Evolutionary conservation across 345 rosid genomes (phyloP).

Genomic region (Jatropha curcas): DNA sequence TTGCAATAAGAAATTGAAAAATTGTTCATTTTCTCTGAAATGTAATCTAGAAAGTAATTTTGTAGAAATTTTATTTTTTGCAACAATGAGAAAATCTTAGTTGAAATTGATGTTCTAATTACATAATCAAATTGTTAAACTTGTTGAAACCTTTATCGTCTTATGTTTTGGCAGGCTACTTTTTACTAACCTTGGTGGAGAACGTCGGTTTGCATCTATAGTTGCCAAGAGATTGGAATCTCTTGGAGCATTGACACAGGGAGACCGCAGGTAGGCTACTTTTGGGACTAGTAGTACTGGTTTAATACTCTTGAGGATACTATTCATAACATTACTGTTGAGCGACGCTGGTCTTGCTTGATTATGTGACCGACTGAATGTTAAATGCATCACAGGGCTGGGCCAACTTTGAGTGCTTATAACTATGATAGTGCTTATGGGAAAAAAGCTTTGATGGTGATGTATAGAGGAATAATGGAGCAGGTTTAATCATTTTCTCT

Average conservation of each 20-base stretch:
- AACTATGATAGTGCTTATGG: conserved; percentile 94
- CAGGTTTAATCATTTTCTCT: conserved; percentile 45
- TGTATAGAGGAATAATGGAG: conserved; percentile 98
- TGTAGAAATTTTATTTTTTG: background rate
- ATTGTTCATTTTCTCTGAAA: background rate
- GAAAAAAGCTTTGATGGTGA: conserved; percentile 84
- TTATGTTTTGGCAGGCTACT: conserved; percentile 53
- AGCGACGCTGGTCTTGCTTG: background rate
- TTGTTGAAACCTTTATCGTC: background rate
- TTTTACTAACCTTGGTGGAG: conserved; percentile 95
- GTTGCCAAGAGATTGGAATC: conserved; percentile 97
- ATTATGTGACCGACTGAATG: conserved; percentile 26
- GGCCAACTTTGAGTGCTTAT: conserved; percentile 90
- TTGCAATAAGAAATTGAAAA: too few species aligned
- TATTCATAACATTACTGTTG: background rate
- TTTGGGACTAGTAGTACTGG: background rate
- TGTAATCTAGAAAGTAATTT: background rate
- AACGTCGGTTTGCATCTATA: conserved; percentile 98
- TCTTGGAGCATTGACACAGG: conserved; percentile 98
- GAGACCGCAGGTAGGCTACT: conserved; percentile 81
- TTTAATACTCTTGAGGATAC: background rate
- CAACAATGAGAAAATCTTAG: background rate
- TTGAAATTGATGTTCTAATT: background rate
- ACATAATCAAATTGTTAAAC: background rate
- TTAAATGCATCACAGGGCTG: conserved; percentile 69